Evolutionary conservation across 768 basidiomycete species (phyloP).

Genomic region (Cyathus striatus): DNA sequence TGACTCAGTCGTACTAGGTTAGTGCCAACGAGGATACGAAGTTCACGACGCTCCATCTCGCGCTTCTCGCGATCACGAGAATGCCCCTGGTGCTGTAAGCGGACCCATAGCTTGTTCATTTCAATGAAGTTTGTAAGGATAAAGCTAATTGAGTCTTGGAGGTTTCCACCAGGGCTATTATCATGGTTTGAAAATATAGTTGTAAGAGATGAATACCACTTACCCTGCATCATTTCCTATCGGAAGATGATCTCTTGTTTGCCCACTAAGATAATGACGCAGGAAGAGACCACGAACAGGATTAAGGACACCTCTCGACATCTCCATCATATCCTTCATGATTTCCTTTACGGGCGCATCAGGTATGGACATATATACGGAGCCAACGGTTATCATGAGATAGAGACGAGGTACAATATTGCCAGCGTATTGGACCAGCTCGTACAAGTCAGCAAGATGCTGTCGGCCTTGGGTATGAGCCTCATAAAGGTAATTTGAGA

Average conservation of each 20-base stretch:
- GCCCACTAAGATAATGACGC: constrained; percentile 93
- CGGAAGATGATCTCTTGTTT: constrained; percentile 94
- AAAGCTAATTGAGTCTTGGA: constrained; percentile 93
- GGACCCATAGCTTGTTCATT: constrained; percentile 99
- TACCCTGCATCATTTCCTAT: constrained; percentile 82
- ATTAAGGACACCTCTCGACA: constrained; percentile 95
- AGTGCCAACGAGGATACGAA: constrained; percentile 95
- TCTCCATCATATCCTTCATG: constrained; percentile 99
- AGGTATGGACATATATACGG: constrained; percentile 97
- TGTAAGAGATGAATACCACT: constrained; percentile 13
- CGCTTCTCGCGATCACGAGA: constrained; percentile 96
- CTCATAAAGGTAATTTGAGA: constrained; percentile 95
- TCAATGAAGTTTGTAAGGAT: constrained; percentile 99
- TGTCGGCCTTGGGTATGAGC: constrained; percentile 89
- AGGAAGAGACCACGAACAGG: constrained; percentile 96
- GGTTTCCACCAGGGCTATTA: constrained; percentile 76
- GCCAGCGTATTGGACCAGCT: constrained; percentile 98
- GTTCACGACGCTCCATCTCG: constrained; percentile 90
- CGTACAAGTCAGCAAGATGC: constrained; percentile 97
- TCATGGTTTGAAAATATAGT: neutral
- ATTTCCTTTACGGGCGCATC: constrained; percentile 98
- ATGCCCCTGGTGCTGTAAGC: constrained; percentile 96
- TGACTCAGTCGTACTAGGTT: constrained; percentile 95
- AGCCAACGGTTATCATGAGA: constrained; percentile 99
- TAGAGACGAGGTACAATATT: constrained; percentile 93